These are phyloP conservation scores for Trametes pubescens DNA, from an alignment of 1,284 basidiomycete genomes.

Conservation along the genomic window DNA sequence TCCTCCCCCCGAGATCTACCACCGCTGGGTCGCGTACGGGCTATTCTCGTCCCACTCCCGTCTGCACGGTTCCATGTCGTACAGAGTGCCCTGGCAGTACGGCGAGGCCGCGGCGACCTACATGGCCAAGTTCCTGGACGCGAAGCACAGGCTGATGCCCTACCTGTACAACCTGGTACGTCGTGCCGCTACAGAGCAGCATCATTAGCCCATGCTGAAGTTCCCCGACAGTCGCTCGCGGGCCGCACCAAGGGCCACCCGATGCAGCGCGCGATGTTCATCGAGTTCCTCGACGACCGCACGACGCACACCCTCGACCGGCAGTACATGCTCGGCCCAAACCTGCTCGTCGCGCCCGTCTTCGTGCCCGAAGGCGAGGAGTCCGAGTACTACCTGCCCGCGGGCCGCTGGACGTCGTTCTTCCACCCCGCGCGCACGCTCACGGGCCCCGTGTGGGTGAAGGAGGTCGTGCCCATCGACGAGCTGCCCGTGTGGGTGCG, in stretches of 20 bases:
- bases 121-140: conserved; percentile 70
- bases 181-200: conserved; percentile 5
- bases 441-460: conserved; percentile 63
- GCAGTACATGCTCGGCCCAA: conserved; percentile 76
- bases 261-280: conserved; percentile 75
- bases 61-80: conserved; percentile 75
- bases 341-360: conserved; percentile 78
- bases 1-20: conserved; percentile 74
- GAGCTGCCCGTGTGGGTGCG: conserved; percentile 75
- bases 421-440: conserved; percentile 58
- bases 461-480: conserved; percentile 61
- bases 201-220: background rate
- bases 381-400: conserved; percentile 74
- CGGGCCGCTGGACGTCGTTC: conserved; percentile 74
- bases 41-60: conserved; percentile 76
- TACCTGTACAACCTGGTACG: conserved; percentile 72
- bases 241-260: conserved; percentile 67
- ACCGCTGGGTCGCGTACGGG: conserved; percentile 81
- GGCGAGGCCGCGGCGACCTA: conserved; percentile 73
- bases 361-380: conserved; percentile 66
- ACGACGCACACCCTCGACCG: conserved; percentile 71
- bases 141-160: conserved; percentile 80
- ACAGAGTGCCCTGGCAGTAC: conserved; percentile 81
- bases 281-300: conserved; percentile 75
- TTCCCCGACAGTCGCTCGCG: conserved; percentile 58